Conservation (phyloP, 306 rosid species). For the Malus sieversii region DNA sequence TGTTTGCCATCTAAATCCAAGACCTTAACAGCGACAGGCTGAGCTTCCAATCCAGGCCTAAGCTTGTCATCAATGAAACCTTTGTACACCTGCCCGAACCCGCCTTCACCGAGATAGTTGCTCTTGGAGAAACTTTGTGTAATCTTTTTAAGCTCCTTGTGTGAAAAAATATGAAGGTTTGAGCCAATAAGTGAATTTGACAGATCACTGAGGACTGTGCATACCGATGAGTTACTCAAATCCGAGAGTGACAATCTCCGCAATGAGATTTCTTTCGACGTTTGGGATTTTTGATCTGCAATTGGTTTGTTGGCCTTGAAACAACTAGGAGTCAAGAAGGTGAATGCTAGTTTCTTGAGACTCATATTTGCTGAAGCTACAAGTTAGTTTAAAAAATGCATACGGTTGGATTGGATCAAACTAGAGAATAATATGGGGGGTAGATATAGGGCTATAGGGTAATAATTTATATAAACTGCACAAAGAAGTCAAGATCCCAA, state of each 20-base stretch:
- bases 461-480: conserved; percentile 5
- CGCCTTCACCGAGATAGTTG: conserved; percentile 81
- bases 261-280: conserved; percentile 30
- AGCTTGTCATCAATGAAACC: conserved; percentile 69
- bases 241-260: conserved; percentile 67
- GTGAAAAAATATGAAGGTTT: conserved; percentile 66
- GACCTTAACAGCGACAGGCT: conserved; percentile 67
- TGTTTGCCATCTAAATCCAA: conserved; percentile 81
- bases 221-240: conserved; percentile 56
- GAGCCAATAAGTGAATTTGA: conserved; percentile 70
- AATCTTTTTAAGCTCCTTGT: conserved; percentile 52
- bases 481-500: conserved; percentile 6
- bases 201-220: conserved; percentile 58
- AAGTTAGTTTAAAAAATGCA: neutral
- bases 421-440: conserved; percentile 4
- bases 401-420: conserved; percentile 3
- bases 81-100: conserved; percentile 81
- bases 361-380: conserved; percentile 24
- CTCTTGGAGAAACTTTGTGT: conserved; percentile 47
- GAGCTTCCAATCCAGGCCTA: conserved; percentile 47
- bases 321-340: conserved; percentile 44
- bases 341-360: conserved; percentile 31
- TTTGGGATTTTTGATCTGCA: conserved; percentile 16
- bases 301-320: conserved; percentile 23
- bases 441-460: conserved; percentile 2